Evolutionary conservation across 2,329 filamentous ascomycete species (phyloP).

Genomic region (Leptosphaerulina australis): DNA sequence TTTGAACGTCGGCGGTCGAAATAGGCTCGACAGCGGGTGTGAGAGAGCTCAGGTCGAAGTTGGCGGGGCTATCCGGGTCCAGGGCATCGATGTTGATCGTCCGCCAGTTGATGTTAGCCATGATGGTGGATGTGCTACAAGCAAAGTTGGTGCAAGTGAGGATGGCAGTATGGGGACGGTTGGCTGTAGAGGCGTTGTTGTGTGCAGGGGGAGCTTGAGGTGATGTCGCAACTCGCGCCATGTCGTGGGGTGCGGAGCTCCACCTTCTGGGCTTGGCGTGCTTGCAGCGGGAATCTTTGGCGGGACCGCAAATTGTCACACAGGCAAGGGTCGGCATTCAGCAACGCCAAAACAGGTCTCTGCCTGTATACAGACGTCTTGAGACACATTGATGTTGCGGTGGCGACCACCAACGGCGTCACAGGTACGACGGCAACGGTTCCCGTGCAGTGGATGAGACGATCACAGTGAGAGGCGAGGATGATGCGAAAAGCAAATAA

Average conservation of each 20-base stretch:
- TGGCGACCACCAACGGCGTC: conserved; percentile 35
- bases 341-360: conserved; percentile 30
- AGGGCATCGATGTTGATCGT: conserved; percentile 94
- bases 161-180: conserved; percentile 9
- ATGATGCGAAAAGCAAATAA: conserved; percentile 3
- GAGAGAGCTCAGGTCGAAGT: conserved; percentile 88
- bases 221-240: conserved; percentile 32
- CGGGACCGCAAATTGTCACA: conserved; percentile 33
- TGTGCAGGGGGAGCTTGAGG: conserved; percentile 27
- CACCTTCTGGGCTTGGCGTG: conserved; percentile 36
- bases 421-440: conserved; percentile 32
- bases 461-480: conserved; percentile 16
- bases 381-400: conserved; percentile 28
- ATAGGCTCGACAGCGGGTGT: conserved; percentile 77
- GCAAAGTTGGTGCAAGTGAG: conserved; percentile 5
- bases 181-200: conserved; percentile 22
- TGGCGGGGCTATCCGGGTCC: conserved; percentile 85
- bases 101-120: conserved; percentile 68
- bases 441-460: conserved; percentile 19
- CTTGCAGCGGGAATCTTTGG: conserved; percentile 25
- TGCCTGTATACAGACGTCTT: conserved; percentile 21
- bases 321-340: conserved; percentile 45
- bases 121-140: conserved; percentile 33
- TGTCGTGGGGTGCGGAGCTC: conserved; percentile 39
- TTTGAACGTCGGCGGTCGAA: conserved; percentile 77